Conservation (phyloP, 306 rosid genomes). For the Quercus agrifolia region DNA sequence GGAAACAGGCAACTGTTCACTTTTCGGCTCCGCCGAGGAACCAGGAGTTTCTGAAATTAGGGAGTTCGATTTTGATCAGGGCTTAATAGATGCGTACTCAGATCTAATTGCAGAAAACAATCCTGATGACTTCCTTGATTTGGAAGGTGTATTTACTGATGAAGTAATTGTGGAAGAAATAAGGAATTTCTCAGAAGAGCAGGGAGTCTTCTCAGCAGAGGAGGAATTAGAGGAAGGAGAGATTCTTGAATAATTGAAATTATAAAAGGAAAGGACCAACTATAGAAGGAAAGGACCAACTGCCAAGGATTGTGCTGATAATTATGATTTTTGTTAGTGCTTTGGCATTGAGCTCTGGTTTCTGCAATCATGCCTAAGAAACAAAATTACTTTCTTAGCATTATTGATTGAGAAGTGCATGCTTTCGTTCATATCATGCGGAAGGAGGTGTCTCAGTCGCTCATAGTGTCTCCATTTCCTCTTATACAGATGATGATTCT, state of each 20-base stretch:
- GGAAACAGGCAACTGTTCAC: slow-evolving; percentile 28
- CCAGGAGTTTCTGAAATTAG: slow-evolving; percentile 29
- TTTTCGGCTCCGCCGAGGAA: slow-evolving; percentile 19
- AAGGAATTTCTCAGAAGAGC: slow-evolving; percentile 13
- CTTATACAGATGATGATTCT: background rate
- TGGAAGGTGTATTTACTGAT: slow-evolving; percentile 40
- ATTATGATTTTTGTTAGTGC: background rate
- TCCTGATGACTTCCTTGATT: slow-evolving; percentile 57
- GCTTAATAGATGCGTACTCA: slow-evolving; percentile 48
- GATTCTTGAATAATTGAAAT: slow-evolving; percentile 46
- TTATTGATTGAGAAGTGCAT: background rate
- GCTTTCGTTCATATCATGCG: background rate
- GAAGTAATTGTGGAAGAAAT: slow-evolving; percentile 31
- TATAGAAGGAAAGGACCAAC: background rate
- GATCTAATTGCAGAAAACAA: slow-evolving; percentile 51
- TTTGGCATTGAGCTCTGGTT: background rate
- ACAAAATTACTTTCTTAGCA: background rate
- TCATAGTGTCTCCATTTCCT: background rate
- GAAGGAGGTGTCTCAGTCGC: background rate
- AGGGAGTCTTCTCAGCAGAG: slow-evolving; percentile 25
- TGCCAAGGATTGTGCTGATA: background rate
- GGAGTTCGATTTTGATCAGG: slow-evolving; percentile 60
- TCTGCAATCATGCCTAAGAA: background rate
- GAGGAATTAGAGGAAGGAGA: slow-evolving; percentile 91
- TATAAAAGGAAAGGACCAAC: slow-evolving; percentile 4